Evolutionary conservation across 2,329 filamentous ascomycete genomes (phyloP), one percentile per base, ranked within the genome.

Genomic region (Fusarium longipes): DNA sequence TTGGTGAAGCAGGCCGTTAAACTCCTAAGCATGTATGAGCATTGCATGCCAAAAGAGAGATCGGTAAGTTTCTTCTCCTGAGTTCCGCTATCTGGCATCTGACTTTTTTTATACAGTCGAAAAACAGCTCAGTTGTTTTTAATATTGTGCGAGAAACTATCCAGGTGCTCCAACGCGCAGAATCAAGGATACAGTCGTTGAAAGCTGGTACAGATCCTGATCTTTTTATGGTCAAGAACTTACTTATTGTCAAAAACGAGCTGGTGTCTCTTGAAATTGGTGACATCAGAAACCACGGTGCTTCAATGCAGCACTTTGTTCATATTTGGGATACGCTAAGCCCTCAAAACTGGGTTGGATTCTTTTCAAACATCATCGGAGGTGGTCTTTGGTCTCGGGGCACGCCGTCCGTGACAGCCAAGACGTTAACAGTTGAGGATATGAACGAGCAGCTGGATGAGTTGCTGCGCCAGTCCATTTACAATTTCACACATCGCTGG

Each of bases 221-320:
- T 70, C 85, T 99, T 6, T 99, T 99, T 79, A 89, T 97, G 74
- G 90, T 99, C 72, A 96, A 95, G 72, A 97, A 99, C 76, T 86
- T 99, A 3, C 90, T 99, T 48, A 90, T 97, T 48, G 87, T 99
- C 50, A 98, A 98, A 79, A 96, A 97, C 76, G 93, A 97, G 76
- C 91, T 99, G 50, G 89, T 99, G 25, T 94, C 94, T 11, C 93
- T 99, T 64, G 96, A 99, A 80, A 97, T 99, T 69, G 94, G 87
- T 50, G 87, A 89, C 68, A 84, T 88, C 17, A 82, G 87, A 60
- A 85, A 84, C 55, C 82, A 85, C 42, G 62, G 75, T 14, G 60
- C 70, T 25, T 76, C 78, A 7, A 84, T 87, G 81, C 86, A 89
- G 70, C 87, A 90, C 71, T 89, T 90, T 71, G 80, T 83, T 17